Base-by-base conservation (phyloP, 257 asterid genomes). In the Solanum piurae region DNA sequence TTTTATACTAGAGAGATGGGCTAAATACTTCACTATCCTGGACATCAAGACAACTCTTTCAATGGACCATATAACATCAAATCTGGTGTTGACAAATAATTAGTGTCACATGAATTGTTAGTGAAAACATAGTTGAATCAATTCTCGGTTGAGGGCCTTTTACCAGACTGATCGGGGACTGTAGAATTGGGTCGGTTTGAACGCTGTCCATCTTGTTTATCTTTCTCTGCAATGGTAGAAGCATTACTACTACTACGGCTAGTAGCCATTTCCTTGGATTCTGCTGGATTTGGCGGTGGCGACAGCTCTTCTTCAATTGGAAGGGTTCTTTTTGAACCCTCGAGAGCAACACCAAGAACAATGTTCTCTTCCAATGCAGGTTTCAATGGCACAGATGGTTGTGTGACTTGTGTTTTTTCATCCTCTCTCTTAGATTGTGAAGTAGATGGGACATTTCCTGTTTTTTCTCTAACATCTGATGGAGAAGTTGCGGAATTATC, bases 291-390 rank as follows among this genome's bases (percentile, higher is more conserved):
- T 72, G 89, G 72, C 66, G 89, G 89, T 2, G 91, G 71, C 9
- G 13, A 89, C 75, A 83, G 88, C 20, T 89, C 95, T 69, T 95
- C 99, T 91, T 95, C 99, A 42, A 97, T 97, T 46, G 99, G 98
- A 34, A 97, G 95, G 84, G 99, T 97, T 91, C 99, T 93, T 92
- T 95, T 97, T 8, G 98, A 95, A 33, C 99, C 99, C 86, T 95
- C 99, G 85, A 97, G 91, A 82, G 98, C 99, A 89, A 97, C 99
- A 29, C 99, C 99, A 44, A 97, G 98, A 75, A 97, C 98, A 77
- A 97, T 95, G 69, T 95, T 97, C 90, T 97, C 99, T 91, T 96
- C 99, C 83, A 95, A 80, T 80, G 94, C 92, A 58, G 96, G 91
- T 85, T 95, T 97, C 68, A 88, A 33, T 5, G 90, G 46, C 68